These are phyloP conservation scores for Pholiota molesta DNA, from an alignment of 768 basidiomycete genomes.

Conservation along the genomic window DNA sequence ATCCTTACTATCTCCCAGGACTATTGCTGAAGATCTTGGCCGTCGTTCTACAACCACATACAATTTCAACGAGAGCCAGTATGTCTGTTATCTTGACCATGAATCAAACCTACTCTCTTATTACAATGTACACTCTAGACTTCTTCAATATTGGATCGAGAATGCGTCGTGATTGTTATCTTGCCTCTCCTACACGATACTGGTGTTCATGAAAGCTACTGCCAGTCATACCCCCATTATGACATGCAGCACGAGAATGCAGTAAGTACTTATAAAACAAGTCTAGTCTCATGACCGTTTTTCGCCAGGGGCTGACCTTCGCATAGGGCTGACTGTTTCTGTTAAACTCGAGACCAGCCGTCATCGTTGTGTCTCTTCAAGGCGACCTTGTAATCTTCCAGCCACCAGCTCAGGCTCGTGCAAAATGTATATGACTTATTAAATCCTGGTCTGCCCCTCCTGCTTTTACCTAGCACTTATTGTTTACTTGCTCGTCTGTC, in stretches of 20 bases:
- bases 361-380: neutral
- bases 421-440: neutral
- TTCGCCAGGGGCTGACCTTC: neutral
- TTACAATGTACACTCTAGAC: neutral
- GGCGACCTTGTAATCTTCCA: neutral
- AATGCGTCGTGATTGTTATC: neutral
- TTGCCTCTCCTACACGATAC: neutral
- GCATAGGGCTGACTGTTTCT: neutral
- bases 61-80: too few species aligned
- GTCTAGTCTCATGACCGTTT: neutral
- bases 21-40: too few species aligned
- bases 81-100: neutral
- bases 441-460: neutral
- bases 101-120: neutral
- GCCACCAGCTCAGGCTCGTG: slow-evolving; percentile 4
- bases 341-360: neutral
- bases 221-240: neutral
- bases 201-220: neutral
- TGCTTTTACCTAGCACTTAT: neutral
- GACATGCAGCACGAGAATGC: neutral
- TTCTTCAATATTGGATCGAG: neutral
- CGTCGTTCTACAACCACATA: too few species aligned
- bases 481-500: neutral
- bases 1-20: too few species aligned
- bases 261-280: neutral